phyloP scores from a whole-genome alignment of 208 protist genomes.

The Crithidia bombi region DNA sequence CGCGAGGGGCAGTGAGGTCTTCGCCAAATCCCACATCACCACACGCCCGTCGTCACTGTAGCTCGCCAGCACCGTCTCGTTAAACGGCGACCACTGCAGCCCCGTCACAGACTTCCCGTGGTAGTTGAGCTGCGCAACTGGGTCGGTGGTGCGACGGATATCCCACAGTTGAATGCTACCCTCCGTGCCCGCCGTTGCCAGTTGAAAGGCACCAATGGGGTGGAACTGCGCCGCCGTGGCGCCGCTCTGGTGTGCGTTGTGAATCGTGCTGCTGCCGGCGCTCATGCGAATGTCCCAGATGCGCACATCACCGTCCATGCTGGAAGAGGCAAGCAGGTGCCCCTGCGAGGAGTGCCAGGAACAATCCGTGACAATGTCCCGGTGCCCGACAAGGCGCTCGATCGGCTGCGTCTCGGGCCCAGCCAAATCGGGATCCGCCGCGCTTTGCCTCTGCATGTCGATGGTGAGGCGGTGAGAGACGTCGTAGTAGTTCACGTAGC shows the following conservation, averaged over 20 bases:
- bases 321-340: constrained; percentile 91
- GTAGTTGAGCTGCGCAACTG: constrained; percentile 41
- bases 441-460: constrained; percentile 24
- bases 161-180: constrained; percentile 55
- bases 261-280: constrained; percentile 30
- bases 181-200: constrained; percentile 51
- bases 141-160: constrained; percentile 40
- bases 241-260: constrained; percentile 43
- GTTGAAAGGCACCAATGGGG: constrained; percentile 51
- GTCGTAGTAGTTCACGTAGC: constrained; percentile 93
- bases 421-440: constrained; percentile 21
- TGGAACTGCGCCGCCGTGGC: constrained; percentile 59
- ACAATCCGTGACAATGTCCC: constrained; percentile 93
- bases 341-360: constrained; percentile 90
- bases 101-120: constrained; percentile 52
- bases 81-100: constrained; percentile 62
- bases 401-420: constrained; percentile 42
- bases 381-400: constrained; percentile 47
- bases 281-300: constrained; percentile 87
- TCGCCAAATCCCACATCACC: constrained; percentile 58
- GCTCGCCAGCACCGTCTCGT: constrained; percentile 48
- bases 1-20: constrained; percentile 39
- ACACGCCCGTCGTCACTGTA: constrained; percentile 59
- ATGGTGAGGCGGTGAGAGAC: constrained; percentile 62
- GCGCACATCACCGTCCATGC: constrained; percentile 93